These are phyloP conservation scores for Andalucia godoyi DNA, from an alignment of 78 protist genomes.

Conservation along the genomic window DNA sequence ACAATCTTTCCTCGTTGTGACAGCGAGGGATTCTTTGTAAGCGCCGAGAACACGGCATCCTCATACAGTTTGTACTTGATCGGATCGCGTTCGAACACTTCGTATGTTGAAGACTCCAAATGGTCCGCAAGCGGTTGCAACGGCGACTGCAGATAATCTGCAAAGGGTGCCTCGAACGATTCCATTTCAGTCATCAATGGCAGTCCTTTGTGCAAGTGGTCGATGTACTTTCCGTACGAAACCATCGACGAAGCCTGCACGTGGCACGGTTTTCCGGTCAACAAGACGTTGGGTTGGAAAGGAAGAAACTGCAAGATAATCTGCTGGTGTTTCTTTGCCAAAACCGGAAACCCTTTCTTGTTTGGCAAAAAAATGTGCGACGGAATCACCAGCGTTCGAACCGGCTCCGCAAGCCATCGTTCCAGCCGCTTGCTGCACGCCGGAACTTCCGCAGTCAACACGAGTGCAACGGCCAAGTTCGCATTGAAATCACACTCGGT, in stretches of 20 bases:
- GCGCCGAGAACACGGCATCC: not conserved
- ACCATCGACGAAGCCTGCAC: not conserved
- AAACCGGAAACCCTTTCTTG: slow-evolving; percentile 51
- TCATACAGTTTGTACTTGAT: slow-evolving; percentile 69
- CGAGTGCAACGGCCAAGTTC: slow-evolving; percentile 10
- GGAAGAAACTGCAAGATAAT: not conserved
- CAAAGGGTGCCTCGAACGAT: slow-evolving; percentile 20
- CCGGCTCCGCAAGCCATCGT: slow-evolving; percentile 57
- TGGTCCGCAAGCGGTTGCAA: slow-evolving; percentile 85
- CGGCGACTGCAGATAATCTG: slow-evolving; percentile 50
- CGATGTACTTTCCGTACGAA: not conserved
- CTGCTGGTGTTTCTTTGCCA: slow-evolving; percentile 54
- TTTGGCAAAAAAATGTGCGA: slow-evolving; percentile 48
- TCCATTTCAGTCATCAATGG: not conserved
- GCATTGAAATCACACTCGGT: slow-evolving; percentile 7
- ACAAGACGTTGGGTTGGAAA: not conserved
- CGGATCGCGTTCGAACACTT: slow-evolving; percentile 89
- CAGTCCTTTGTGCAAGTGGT: not conserved
- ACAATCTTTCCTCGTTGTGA: not conserved
- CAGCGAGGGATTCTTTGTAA: not conserved
- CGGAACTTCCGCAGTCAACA: slow-evolving; percentile 26
- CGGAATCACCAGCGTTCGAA: slow-evolving; percentile 50
- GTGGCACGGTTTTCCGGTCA: not conserved
- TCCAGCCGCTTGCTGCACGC: not conserved
- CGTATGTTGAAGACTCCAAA: slow-evolving; percentile 86